Evolutionary conservation across 495 filamentous ascomycete species (phyloP).

Genomic region (Beverwykella pulmonaria): DNA sequence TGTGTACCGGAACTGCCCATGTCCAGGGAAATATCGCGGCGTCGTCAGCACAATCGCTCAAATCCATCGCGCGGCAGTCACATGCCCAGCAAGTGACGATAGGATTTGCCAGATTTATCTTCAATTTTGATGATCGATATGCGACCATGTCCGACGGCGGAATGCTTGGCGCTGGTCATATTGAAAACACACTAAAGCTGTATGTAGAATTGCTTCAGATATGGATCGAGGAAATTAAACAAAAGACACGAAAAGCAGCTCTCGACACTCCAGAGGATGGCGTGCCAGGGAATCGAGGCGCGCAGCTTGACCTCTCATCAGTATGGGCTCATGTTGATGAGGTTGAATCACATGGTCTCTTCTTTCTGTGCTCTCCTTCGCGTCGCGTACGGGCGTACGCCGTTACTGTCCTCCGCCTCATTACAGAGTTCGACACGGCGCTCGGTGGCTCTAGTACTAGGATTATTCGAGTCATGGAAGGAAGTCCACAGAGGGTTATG

Average conservation of each 20-base stretch:
- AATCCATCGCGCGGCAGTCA: conserved; percentile 89
- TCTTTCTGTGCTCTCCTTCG: conserved; percentile 96
- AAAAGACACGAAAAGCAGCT: conserved; percentile 75
- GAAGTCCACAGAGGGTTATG: conserved; percentile 84
- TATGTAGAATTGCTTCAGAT: conserved; percentile 94
- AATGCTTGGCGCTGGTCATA: conserved; percentile 92
- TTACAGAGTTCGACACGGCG: conserved; percentile 91
- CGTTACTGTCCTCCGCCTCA: conserved; percentile 85
- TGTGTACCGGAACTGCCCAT: conserved; percentile 96
- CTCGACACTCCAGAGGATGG: conserved; percentile 63
- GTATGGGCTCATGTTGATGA: conserved; percentile 93
- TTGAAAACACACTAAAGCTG: conserved; percentile 87
- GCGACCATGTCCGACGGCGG: conserved; percentile 98
- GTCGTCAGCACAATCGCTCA: conserved; percentile 89
- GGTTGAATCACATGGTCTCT: conserved; percentile 95
- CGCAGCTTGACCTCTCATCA: conserved; percentile 83
- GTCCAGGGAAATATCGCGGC: conserved; percentile 88
- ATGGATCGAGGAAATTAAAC: conserved; percentile 94
- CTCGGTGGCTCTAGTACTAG: conserved; percentile 77
- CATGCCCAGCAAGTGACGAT: conserved; percentile 96
- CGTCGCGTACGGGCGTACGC: conserved; percentile 84
- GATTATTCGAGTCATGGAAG: conserved; percentile 89
- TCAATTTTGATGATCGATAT: conserved; percentile 95
- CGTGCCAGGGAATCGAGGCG: conserved; percentile 57
- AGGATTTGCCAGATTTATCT: conserved; percentile 94